Percentiles rank a stretch among this genome's conserved stretches.
Evolutionary conservation across 768 basidiomycete genomes (phyloP).

Genomic region (Boletus reticuloceps): DNA sequence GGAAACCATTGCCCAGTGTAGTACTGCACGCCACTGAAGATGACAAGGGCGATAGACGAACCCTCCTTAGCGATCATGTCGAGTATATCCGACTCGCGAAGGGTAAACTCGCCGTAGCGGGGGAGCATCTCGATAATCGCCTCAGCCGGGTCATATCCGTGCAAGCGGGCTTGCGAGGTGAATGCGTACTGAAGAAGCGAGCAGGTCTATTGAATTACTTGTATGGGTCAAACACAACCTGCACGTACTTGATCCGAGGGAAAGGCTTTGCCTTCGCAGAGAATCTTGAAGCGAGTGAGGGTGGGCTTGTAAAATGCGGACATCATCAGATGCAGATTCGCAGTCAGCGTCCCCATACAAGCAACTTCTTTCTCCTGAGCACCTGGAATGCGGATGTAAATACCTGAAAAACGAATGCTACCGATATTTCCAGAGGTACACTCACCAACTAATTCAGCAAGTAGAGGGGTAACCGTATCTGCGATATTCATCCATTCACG

Average conservation of each 20-base stretch:
- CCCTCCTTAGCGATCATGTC: slow-evolving; percentile 70
- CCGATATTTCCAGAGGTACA: slow-evolving; percentile 9
- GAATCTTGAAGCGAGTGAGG: slow-evolving; percentile 80
- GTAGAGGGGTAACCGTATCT: slow-evolving; percentile 64
- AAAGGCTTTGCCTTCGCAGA: slow-evolving; percentile 93
- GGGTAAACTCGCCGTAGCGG: slow-evolving; percentile 76
- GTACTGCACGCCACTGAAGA: slow-evolving; percentile 94
- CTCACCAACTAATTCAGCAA: slow-evolving; percentile 84
- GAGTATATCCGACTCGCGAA: slow-evolving; percentile 89
- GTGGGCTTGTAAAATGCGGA: slow-evolving; percentile 92
- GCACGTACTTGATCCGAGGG: slow-evolving; percentile 88
- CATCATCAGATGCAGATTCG: slow-evolving; percentile 96
- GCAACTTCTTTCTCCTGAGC: slow-evolving; percentile 88
- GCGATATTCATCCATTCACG: slow-evolving; percentile 83
- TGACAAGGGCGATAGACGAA: slow-evolving; percentile 78
- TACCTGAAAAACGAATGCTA: slow-evolving; percentile 6
- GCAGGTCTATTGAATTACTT: slow-evolving; percentile 10
- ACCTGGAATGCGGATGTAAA: slow-evolving; percentile 46
- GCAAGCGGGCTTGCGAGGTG: slow-evolving; percentile 82
- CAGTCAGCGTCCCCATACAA: slow-evolving; percentile 93
- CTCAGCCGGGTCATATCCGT: slow-evolving; percentile 70
- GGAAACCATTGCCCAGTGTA: slow-evolving; percentile 97
- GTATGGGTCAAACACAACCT: slow-evolving; percentile 4
- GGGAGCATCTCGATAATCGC: slow-evolving; percentile 80
- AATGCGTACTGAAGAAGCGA: slow-evolving; percentile 77